Evolutionary conservation across 2,329 filamentous ascomycete genomes (phyloP).

Genomic region (Sclerotinia minor): DNA sequence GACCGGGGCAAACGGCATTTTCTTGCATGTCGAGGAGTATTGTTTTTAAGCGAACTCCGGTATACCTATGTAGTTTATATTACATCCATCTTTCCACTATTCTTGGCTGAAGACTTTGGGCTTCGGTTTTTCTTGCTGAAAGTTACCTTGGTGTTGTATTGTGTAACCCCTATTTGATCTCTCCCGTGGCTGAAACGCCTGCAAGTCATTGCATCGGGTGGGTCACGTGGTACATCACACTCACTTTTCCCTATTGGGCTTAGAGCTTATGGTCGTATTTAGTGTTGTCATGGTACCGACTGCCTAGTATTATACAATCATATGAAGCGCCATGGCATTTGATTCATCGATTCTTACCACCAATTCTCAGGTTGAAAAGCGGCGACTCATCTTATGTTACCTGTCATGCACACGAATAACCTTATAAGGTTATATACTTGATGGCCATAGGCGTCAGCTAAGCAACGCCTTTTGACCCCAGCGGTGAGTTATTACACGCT

Average conservation of each 20-base stretch:
- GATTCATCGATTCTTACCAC: too few species aligned
- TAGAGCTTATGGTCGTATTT: neutral
- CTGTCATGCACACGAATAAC: neutral
- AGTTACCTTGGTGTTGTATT: neutral
- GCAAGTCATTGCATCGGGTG: neutral
- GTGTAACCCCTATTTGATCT: neutral
- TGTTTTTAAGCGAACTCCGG: conserved; percentile 45
- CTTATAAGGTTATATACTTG: neutral
- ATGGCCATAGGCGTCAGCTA: neutral
- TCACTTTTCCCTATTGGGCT: neutral
- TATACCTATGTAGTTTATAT: neutral
- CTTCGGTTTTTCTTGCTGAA: neutral
- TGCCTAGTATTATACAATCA: too few species aligned
- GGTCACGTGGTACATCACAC: neutral
- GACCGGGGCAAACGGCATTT: conserved; percentile 62
- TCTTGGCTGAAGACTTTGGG: neutral
- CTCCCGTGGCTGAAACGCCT: neutral
- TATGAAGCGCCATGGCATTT: too few species aligned
- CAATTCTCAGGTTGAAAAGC: neutral
- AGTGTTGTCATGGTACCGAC: neutral
- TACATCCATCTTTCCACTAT: neutral
- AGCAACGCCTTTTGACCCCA: neutral
- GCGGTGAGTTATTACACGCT: neutral
- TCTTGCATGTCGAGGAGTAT: conserved; percentile 62
- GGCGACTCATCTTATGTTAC: neutral